Conservation (phyloP, 202 grass and related monocot genomes). For the Schoenoplectus tabernaemontani region DNA sequence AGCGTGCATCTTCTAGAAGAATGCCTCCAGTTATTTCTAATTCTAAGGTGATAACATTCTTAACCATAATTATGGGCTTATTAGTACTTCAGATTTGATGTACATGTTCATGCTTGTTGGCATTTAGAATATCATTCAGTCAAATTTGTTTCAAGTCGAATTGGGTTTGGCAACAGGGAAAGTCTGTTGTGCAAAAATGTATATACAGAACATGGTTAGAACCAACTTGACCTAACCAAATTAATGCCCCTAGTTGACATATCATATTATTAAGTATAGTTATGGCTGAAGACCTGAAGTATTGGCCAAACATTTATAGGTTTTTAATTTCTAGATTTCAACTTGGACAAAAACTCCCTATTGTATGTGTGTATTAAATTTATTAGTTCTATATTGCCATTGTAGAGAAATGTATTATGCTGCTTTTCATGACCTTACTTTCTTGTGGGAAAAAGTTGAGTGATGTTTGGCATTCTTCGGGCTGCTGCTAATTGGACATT, state of each 20-base stretch:
- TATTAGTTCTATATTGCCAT: too few species aligned
- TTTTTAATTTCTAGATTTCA: neutral
- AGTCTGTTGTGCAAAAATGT: neutral
- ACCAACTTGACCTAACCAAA: neutral
- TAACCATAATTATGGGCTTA: neutral
- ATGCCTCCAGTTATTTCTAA: slow-evolving; percentile 25
- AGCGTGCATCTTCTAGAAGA: slow-evolving; percentile 39
- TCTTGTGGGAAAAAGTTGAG: too few species aligned
- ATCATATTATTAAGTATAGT: neutral
- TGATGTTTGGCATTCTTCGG: neutral
- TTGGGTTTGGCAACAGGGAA: neutral
- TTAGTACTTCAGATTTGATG: neutral
- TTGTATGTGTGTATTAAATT: too few species aligned
- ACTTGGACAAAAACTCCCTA: neutral
- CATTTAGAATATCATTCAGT: neutral
- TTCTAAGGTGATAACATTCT: slow-evolving; percentile 34
- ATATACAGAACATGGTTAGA: neutral
- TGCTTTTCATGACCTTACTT: too few species aligned
- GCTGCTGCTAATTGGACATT: neutral
- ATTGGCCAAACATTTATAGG: neutral
- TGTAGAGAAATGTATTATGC: too few species aligned
- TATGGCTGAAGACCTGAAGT: neutral
- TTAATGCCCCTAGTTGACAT: neutral
- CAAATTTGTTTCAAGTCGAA: neutral
- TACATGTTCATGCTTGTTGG: neutral